Percentiles rank a stretch among this genome's conserved stretches.
Evolutionary conservation across 441 rosid genomes (phyloP).

Genomic region (Adansonia rubrostipa): DNA sequence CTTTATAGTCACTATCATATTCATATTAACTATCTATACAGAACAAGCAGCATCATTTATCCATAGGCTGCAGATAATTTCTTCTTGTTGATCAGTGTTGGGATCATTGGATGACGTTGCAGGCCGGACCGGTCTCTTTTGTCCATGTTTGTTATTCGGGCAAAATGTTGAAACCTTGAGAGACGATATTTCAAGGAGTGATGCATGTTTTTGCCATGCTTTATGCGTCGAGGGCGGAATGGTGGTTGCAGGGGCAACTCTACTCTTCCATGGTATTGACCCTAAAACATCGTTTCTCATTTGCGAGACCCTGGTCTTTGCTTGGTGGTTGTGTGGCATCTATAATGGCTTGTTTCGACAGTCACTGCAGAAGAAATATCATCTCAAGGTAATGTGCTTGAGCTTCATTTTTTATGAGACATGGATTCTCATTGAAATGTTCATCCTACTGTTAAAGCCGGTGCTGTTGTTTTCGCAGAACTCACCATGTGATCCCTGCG

Average conservation of each 20-base stretch:
- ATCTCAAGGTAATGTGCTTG: conserved; percentile 65
- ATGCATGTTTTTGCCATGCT: conserved; percentile 83
- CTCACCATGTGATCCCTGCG: conserved; percentile 84
- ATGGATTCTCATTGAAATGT: not conserved
- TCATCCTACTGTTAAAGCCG: too few relatives aligned
- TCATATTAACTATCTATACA: not conserved
- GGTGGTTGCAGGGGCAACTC: conserved; percentile 69
- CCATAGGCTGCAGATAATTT: not conserved
- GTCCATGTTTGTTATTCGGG: conserved; percentile 87
- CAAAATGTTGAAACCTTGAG: conserved; percentile 70
- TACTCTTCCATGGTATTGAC: conserved; percentile 72
- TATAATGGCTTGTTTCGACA: conserved; percentile 80
- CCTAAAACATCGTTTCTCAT: conserved; percentile 78
- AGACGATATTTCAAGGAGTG: conserved; percentile 72
- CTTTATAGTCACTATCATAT: not conserved
- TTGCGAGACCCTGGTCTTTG: conserved; percentile 70
- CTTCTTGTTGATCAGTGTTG: not conserved
- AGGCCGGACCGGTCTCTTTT: conserved; percentile 80
- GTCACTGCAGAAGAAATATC: conserved; percentile 82
- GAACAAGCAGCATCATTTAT: not conserved
- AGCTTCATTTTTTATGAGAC: not conserved
- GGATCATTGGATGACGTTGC: conserved; percentile 14
- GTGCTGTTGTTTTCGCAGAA: conserved; percentile 45
- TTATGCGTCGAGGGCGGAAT: conserved; percentile 87
- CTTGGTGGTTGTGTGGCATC: conserved; percentile 94